These are phyloP conservation scores for Solanum chiquidenum DNA, from an alignment of 257 asterid species.

Conservation along the genomic window DNA sequence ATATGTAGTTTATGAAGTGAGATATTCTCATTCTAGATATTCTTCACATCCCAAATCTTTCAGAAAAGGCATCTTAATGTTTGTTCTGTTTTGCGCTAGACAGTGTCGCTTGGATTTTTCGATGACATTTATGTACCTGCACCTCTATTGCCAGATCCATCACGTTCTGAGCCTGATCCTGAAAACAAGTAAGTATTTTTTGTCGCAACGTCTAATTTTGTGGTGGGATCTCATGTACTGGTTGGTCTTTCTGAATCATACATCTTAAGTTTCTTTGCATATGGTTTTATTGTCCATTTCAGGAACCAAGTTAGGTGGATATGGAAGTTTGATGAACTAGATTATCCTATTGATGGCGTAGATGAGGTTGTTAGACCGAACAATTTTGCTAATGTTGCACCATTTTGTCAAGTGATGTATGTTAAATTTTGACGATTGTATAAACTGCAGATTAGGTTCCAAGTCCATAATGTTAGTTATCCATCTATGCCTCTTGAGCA, in stretches of 20 bases:
- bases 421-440: constrained; percentile 15
- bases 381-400: neutral
- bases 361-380: constrained; percentile 50
- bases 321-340: constrained; percentile 49
- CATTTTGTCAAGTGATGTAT: constrained; percentile 12
- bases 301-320: constrained; percentile 49
- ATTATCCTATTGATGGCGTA: constrained; percentile 44
- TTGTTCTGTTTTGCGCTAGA: neutral
- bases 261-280: neutral
- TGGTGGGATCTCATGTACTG: neutral
- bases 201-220: neutral
- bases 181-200: constrained; percentile 35
- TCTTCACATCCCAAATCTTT: neutral
- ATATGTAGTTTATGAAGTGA: neutral
- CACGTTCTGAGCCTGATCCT: constrained; percentile 51
- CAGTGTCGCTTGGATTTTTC: constrained; percentile 91
- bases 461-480: constrained; percentile 36
- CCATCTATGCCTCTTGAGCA: constrained; percentile 63
- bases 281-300: neutral
- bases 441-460: constrained; percentile 41
- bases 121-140: constrained; percentile 53
- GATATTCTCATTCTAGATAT: neutral
- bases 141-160: constrained; percentile 25
- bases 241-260: neutral
- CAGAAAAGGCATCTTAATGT: neutral